Percentiles rank a stretch among this genome's conserved stretches.
phyloP scores from a whole-genome alignment of 148 eudicot species.

The Rhododendron ferrugineum region DNA sequence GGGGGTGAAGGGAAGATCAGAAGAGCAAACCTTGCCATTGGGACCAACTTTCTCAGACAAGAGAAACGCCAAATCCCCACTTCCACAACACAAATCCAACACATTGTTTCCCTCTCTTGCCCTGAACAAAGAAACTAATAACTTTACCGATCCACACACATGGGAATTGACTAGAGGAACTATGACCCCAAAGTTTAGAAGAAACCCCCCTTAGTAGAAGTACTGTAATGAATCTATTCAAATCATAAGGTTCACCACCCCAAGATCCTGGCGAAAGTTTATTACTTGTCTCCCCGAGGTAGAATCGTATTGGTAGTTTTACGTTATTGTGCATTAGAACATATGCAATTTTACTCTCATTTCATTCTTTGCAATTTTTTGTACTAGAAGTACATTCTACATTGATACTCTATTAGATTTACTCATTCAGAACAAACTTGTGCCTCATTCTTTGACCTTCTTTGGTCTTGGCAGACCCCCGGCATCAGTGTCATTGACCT shows the following conservation, averaged over 20 bases:
- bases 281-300: background rate
- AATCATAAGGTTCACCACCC: background rate
- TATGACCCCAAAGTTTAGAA: background rate
- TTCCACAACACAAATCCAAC: constrained; percentile 93
- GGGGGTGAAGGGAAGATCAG: constrained; percentile 4
- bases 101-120: constrained; percentile 75
- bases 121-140: constrained; percentile 27
- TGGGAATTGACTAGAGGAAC: background rate
- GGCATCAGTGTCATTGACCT: background rate
- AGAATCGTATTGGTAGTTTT: background rate
- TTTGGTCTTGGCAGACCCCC: background rate
- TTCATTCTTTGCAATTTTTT: no score
- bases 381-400: no score
- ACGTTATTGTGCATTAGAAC: background rate
- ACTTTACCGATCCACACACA: background rate
- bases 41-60: constrained; percentile 81
- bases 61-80: constrained; percentile 94
- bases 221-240: background rate
- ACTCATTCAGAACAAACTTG: background rate
- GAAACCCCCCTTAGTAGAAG: background rate
- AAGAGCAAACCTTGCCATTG: constrained; percentile 60
- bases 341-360: background rate
- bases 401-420: background rate
- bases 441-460: background rate
- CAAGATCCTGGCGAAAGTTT: background rate